Percentiles rank a stretch among this genome's conserved stretches.
Conservation (phyloP, 768 basidiomycete genomes). For the Lactarius evosmus region DNA sequence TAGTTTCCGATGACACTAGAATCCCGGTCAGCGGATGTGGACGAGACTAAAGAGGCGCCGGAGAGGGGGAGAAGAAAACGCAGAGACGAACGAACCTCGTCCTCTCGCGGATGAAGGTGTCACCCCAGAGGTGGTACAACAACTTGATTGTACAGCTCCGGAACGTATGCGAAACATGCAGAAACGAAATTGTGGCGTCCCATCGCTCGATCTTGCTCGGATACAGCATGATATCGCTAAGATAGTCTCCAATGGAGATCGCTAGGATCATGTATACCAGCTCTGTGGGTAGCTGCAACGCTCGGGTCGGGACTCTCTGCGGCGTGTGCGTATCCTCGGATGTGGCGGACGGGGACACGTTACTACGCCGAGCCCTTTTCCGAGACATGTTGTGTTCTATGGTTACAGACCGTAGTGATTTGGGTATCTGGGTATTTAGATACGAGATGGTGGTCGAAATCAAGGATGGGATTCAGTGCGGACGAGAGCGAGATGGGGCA, state of each 20-base stretch:
- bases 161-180: constrained; percentile 25
- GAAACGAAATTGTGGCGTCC: constrained; percentile 20
- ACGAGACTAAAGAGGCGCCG: neutral
- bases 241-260: constrained; percentile 19
- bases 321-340: neutral
- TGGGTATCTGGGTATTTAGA: neutral
- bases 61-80: neutral
- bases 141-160: constrained; percentile 23
- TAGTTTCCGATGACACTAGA: constrained; percentile 23
- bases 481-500: neutral
- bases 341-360: neutral
- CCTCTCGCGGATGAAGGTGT: constrained; percentile 25
- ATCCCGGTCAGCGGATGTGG: constrained; percentile 1
- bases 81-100: constrained; percentile 10
- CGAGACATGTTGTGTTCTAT: neutral
- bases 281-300: constrained; percentile 20
- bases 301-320: neutral
- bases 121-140: constrained; percentile 26
- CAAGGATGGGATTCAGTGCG: neutral
- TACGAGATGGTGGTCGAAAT: neutral
- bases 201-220: constrained; percentile 14
- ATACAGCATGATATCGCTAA: constrained; percentile 20
- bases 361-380: constrained; percentile 9
- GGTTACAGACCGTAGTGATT: neutral
- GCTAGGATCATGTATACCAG: constrained; percentile 22